Base-by-base conservation (phyloP, 1,139 yeast species). In the Saccharomycopsis crataegensis region DNA sequence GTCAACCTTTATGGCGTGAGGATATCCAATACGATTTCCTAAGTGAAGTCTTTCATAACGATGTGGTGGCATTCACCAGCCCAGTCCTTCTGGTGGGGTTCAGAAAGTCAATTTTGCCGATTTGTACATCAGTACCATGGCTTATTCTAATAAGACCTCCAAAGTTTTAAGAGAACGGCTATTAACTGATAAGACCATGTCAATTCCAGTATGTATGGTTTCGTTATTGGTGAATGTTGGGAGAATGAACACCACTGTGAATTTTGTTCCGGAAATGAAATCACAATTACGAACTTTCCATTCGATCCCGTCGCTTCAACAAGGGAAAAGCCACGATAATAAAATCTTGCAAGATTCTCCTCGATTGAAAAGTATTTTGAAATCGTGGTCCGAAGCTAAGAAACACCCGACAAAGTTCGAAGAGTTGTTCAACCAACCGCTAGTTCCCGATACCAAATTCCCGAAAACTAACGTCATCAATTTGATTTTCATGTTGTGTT, bases 211-310 rank as follows among this genome's bases (percentile, higher is more conserved):
- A 50, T 87, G 90, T 52, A 82, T 88, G 76, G 84, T 89, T 36
- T 88, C 96, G 60, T 70, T 93, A 46, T 74, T 93, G 59, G 98
- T 93, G 33, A 93, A 93, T 65, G 82, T 90, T 48, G 98, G 98
- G 4, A 75, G 98, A 59, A 83, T 93, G 82, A 93, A 93, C 70
- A 93, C 99, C 1, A 93, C 98, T 4, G 83, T 93, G 52, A 91
- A 91, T 68, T 93, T 91, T 65, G 96, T 89, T 54, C 90, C 95
- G n/a, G 97, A 90, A 65, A 91, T 91, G 98, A 84, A 90, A 60
- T 89, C 96, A 0, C 93, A 91, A 59, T 74, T 91, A 61, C 75
- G 98, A 62, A 91, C 97, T 0, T 93, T 86, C 65, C 97, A 91
- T 67, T 86, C 96, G 12, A 88, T 93, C 42, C 99, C 99, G 0